A percentile compares a stretch with the other conserved stretches of the same genome.
Evolutionary conservation across 305 asterid species (phyloP).

Genomic region (Caryopteris hybrid): DNA sequence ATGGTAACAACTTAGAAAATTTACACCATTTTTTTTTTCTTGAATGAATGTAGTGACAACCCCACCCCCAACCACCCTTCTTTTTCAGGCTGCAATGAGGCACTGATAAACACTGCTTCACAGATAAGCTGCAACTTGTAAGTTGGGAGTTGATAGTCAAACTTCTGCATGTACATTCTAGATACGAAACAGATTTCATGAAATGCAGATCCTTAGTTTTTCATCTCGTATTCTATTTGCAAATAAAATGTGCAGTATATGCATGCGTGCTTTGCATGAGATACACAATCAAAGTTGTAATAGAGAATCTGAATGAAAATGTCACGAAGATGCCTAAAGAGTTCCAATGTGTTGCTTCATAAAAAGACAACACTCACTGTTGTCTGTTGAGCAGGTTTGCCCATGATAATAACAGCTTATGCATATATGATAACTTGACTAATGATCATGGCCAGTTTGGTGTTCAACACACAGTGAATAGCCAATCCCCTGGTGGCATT

Average conservation of each 20-base stretch:
- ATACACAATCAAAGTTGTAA: background rate
- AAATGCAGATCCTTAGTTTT: background rate
- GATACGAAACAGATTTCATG: background rate
- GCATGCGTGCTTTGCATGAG: background rate
- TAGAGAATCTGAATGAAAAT: background rate
- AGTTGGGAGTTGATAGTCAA: constrained; percentile 1
- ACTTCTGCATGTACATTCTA: background rate
- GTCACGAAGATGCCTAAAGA: no score
- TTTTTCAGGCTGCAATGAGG: constrained; percentile 18
- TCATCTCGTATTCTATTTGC: background rate
- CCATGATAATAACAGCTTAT: constrained; percentile 17
- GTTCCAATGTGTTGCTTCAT: background rate
- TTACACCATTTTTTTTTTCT: background rate
- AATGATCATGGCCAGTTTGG: constrained; percentile 1
- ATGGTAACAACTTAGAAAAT: constrained; percentile 3
- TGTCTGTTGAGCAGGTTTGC: constrained; percentile 15
- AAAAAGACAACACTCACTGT: background rate
- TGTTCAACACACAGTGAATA: background rate
- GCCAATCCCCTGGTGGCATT: constrained; percentile 2
- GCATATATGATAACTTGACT: constrained; percentile 17
- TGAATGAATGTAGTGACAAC: background rate
- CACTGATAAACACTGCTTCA: constrained; percentile 10
- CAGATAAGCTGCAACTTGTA: constrained; percentile 14
- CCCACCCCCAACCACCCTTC: no score
- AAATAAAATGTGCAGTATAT: background rate